Percentiles rank a stretch among this genome's conserved stretches.
phyloP scores from a whole-genome alignment of 495 filamentous ascomycete species.

The Podospora didyma region DNA sequence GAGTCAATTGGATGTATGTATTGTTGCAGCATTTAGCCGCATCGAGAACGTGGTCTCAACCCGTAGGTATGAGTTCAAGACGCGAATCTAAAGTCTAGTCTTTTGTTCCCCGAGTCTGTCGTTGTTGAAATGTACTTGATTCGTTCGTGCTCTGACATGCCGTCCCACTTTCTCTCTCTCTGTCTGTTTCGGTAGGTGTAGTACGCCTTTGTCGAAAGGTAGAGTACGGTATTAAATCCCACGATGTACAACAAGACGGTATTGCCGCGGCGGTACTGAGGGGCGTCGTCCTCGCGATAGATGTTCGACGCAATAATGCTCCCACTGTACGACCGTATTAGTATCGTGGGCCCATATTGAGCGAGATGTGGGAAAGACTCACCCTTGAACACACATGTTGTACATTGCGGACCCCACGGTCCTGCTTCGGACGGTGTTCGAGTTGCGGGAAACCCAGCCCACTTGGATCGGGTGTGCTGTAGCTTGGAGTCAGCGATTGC shows the following conservation, averaged over 20 bases:
- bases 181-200: conserved; percentile 57
- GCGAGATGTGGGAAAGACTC: conserved; percentile 41
- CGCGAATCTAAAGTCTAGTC: conserved; percentile 56
- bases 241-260: conserved; percentile 56
- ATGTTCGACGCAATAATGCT: conserved; percentile 53
- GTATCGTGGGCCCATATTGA: conserved; percentile 8
- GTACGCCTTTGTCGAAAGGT: conserved; percentile 55
- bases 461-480: conserved; percentile 40
- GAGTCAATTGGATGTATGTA: no score
- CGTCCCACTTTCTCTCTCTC: conserved; percentile 39
- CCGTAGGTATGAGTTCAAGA: no score
- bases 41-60: no score
- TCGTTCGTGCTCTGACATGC: conserved; percentile 61
- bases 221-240: conserved; percentile 51
- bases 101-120: conserved; percentile 66
- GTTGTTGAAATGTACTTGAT: conserved; percentile 62
- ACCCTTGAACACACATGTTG: conserved; percentile 71
- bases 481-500: neutral
- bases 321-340: conserved; percentile 18
- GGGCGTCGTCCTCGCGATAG: conserved; percentile 63
- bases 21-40: no score
- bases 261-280: conserved; percentile 65
- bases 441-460: conserved; percentile 35
- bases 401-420: conserved; percentile 63
- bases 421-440: conserved; percentile 53